Evolutionary conservation across 257 asterid genomes (phyloP).

Genomic region (Handroanthus guayacan): DNA sequence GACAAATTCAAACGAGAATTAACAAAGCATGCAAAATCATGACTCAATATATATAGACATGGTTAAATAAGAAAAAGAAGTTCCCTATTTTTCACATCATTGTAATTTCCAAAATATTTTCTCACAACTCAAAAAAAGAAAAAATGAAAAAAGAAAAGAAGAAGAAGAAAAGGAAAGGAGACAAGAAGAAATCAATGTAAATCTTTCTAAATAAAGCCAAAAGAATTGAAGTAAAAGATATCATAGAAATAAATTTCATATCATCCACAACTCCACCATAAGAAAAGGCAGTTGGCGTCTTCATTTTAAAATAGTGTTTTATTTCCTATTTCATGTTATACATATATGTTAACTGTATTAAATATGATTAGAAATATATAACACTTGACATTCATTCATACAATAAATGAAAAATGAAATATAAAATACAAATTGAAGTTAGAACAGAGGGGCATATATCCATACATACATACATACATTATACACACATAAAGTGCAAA

Average conservation of each 20-base stretch:
- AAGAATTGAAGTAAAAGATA: slow-evolving; percentile 9
- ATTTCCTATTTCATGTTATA: no score
- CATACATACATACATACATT: no score
- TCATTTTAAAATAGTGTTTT: no score
- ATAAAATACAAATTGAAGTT: no score
- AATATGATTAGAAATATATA: no score
- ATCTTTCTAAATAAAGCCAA: slow-evolving; percentile 9
- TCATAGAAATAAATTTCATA: slow-evolving; percentile 26
- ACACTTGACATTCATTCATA: no score
- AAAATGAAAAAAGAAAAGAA: background rate
- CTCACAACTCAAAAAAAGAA: background rate
- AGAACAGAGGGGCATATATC: no score
- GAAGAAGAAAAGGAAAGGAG: background rate
- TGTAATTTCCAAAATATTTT: background rate
- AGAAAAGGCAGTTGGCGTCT: background rate
- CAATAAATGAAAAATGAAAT: no score
- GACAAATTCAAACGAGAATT: no score
- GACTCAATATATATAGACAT: background rate
- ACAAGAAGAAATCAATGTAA: background rate
- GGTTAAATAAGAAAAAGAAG: background rate
- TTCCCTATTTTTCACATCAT: background rate
- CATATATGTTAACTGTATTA: no score
- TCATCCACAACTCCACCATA: slow-evolving; percentile 22
- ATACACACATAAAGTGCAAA: slow-evolving; percentile 33
- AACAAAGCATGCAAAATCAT: background rate